These are phyloP conservation scores for Dittrichia graveolens DNA, from an alignment of 129 eudicot genomes.

Conservation along the genomic window DNA sequence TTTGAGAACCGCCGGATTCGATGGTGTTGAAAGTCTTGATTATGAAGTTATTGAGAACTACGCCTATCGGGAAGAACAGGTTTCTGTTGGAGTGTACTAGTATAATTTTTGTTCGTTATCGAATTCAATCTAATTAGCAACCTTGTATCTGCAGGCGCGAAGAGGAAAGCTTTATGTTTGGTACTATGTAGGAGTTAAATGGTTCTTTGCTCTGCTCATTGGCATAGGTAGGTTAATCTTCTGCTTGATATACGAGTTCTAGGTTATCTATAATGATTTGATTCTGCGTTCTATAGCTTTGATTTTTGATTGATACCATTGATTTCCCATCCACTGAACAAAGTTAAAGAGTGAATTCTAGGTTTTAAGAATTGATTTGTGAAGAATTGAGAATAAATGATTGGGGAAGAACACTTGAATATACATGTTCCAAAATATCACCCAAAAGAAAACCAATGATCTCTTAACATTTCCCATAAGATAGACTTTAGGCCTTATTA, in stretches of 20 bases:
- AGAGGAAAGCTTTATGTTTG: slow-evolving; percentile 80
- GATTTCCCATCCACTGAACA: background rate
- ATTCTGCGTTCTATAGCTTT: background rate
- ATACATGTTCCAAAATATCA: background rate
- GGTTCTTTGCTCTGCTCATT: slow-evolving; percentile 86
- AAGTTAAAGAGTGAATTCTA: background rate
- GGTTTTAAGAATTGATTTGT: background rate
- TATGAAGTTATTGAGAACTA: slow-evolving; percentile 92
- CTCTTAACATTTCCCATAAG: slow-evolving; percentile 2
- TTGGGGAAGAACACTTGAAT: background rate
- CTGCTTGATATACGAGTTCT: background rate
- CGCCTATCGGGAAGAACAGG: slow-evolving; percentile 94
- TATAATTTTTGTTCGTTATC: background rate
- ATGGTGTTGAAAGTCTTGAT: slow-evolving; percentile 82
- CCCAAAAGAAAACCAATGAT: background rate
- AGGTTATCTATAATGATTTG: too few species aligned
- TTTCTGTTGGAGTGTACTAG: slow-evolving; percentile 21
- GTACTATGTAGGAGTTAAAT: slow-evolving; percentile 73
- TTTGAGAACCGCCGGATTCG: slow-evolving; percentile 41
- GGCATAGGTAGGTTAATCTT: slow-evolving; percentile 68
- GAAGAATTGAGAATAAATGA: background rate
- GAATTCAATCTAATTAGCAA: slow-evolving; percentile 4
- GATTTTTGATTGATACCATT: background rate
- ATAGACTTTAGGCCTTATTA: background rate
- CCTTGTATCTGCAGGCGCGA: slow-evolving; percentile 52